Evolutionary conservation across 257 asterid species (phyloP), one percentile per base, ranked within the genome.

Genomic region (Solanum piurae): DNA sequence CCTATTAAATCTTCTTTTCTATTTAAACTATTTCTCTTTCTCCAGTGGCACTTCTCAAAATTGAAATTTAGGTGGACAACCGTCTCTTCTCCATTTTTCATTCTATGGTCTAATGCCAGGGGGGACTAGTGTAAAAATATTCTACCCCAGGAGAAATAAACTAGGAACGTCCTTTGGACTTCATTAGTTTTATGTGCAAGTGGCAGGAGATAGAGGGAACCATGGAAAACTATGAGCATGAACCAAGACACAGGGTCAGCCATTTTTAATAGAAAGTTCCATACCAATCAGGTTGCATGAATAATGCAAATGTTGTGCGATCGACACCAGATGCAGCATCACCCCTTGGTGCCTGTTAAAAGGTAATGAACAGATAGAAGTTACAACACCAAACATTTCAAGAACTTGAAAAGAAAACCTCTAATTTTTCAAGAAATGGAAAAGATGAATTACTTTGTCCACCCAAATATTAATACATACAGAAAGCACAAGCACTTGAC

Each of bases 211-310:
- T 37, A 79, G 46, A 69, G 49, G 9, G 49, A 88, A 87, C 90
- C 16, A 80, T 74, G 55, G 36, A 79, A 52, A 73, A 33, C 69
- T 21, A 64, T 60, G 86, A 72, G 84, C 58, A 34, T 64, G 84
- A 87, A 85, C 88, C 73, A 42, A 72, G 58, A 75, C 40, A 49
- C 23, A 38, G 46, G 80, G 82, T 73, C 44, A 18, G 46, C 46
- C 27, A 79, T 89, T 73, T 69, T 64, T 44, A 8, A 80, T 25
- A 34, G 84, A 68, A 71, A 71, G 6, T 44, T 55, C 14, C 89
- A 37, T 95, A 96, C 99, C 99, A 96, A 90, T 95, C 93, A 86
- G 99, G 99, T 93, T 96, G 99, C 98, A 96, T 95, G 87, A 96
- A 96, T 83, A 96, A 90, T 23, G 99, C 98, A 92, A 95, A 95